Base-by-base conservation (phyloP, 768 basidiomycete genomes). In the Tylopilus balloui region DNA sequence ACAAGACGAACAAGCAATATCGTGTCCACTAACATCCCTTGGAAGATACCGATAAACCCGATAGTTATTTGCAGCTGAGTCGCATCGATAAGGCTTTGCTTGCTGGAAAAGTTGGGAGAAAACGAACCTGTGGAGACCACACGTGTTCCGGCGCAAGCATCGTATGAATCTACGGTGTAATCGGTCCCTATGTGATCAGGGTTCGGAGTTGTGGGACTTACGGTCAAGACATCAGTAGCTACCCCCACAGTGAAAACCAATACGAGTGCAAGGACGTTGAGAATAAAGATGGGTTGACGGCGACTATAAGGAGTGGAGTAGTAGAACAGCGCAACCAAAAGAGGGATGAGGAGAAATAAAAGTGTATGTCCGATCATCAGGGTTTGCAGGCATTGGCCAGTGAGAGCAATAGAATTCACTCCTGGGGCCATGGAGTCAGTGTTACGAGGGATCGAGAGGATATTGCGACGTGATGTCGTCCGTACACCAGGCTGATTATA, bases 341-440 rank as follows among this genome's bases (percentile, higher is more conserved):
- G 55, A 27, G 60, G 55, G 6, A 62, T 10, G 11, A 64, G 56
- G 28, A 66, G 50, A 19, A 58, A 34, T 7, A 63, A 39, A 45
- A 65, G 61, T 13, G 63, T 54, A 19, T 64, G 57, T 3, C 52
- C 52, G 40, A 68, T 54, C 46, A 68, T 51, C 15, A 66, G 37
- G 21, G 57, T 43, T 10, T 52, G 54, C 7, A 65, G 21, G 10
- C 51, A 41, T 8, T 54, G 36, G 20, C 48, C 36, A 24, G 57
- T 51, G 28, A 42, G 24, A 4, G 45, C 39, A 14, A 28, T 6
- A 19, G 20, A 32, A 25, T 23, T 51, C 40, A 28, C 37, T 14
- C 28, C 40, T 1, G 31, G 31, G 4, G 39, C 40, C 25, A 25
- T 6, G 20, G 17, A 13, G 10, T 12, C 9, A 5, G 36, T 25